Base-by-base conservation (phyloP, 1,284 basidiomycete species). In the Lentinus polychrous region DNA sequence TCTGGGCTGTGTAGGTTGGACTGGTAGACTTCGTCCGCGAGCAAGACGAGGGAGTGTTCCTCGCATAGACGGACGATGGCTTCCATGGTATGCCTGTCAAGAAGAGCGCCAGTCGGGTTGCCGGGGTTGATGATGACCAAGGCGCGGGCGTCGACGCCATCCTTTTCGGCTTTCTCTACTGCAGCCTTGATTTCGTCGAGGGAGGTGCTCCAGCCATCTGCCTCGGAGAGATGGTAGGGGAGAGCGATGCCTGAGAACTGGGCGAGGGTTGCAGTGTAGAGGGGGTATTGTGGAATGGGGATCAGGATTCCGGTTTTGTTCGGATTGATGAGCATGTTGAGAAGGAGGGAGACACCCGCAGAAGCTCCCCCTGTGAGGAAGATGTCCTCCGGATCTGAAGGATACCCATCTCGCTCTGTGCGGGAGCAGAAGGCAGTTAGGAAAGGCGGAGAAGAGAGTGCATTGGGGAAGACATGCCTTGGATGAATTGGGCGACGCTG, bases 1-100 rank as follows among this genome's bases (percentile, higher is more conserved):
- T 68, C 61, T 37, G 70, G 72, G 46, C 77, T 73, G 70, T 94
- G 94, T 43, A 96, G 79, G 73, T 97, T 97, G 58, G 73, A 74
- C 67, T 97, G 94, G 74, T 97, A 96, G 8, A 97, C 94, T 66
- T 97, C 94, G 65, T 97, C 94, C 0, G 94, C 94, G 54, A 96
- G 78, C 40, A 97, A 79, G 14, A 95, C 83, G 49, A 97, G 80
- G n/a, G 74, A 73, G 67, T 96, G 75, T 57, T 87, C 75, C 65
- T 93, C 88, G 69, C 92, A 94, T 14, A 96, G 69, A 41, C 79
- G 69, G 17, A 95, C 80, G 54, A 97, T 78, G 45, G 76, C 71
- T 52, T 78, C 71, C 74, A 93, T 90, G 18, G 86, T 88, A 42
- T 68, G 57, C 51, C 79, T 73, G 52, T 83, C 78, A 10, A 97